A percentile compares a stretch with the other conserved stretches of the same genome.
Conservation (phyloP, 805 yeast genomes). For the Citeromyces nyonsensis region DNA sequence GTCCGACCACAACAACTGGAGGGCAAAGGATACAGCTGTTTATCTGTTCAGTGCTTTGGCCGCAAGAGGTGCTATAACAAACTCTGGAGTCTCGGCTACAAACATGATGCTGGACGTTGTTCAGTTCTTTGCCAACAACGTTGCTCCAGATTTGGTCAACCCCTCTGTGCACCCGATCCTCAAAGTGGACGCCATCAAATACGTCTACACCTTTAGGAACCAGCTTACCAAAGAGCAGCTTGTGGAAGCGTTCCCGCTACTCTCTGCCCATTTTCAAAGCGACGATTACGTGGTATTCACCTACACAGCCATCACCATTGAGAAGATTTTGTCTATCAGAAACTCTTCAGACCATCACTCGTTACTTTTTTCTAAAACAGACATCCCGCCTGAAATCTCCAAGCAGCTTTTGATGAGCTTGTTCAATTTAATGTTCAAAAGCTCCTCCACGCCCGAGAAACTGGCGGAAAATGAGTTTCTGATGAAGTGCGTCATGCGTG, state of each 20-base stretch:
- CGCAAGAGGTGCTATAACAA: conserved; percentile 78
- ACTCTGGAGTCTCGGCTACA: conserved; percentile 75
- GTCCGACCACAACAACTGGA: conserved; percentile 48
- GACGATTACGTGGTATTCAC: conserved; percentile 76
- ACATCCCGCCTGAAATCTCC: conserved; percentile 45
- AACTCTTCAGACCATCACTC: conserved; percentile 33
- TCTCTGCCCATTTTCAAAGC: conserved; percentile 54
- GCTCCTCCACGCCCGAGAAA: conserved; percentile 65
- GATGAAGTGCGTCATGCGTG: conserved; percentile 80
- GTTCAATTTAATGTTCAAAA: conserved; percentile 48
- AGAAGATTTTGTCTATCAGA: conserved; percentile 70
- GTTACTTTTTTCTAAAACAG: conserved; percentile 56
- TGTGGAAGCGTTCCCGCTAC: conserved; percentile 60
- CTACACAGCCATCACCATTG: conserved; percentile 86
- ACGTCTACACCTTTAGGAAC: conserved; percentile 78
- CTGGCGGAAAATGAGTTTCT: conserved; percentile 90
- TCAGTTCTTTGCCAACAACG: conserved; percentile 63
- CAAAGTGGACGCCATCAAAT: conserved; percentile 86
- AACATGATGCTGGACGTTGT: conserved; percentile 78
- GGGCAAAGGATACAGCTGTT: conserved; percentile 72
- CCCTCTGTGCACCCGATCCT: conserved; percentile 55
- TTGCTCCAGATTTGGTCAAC: conserved; percentile 69
- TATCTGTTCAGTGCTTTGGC: conserved; percentile 83
- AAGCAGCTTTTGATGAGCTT: conserved; percentile 49
- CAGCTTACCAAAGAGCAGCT: conserved; percentile 83